Evolutionary conservation across 1,139 yeast genomes (phyloP).

Genomic region (Waltiozyma sp.): DNA sequence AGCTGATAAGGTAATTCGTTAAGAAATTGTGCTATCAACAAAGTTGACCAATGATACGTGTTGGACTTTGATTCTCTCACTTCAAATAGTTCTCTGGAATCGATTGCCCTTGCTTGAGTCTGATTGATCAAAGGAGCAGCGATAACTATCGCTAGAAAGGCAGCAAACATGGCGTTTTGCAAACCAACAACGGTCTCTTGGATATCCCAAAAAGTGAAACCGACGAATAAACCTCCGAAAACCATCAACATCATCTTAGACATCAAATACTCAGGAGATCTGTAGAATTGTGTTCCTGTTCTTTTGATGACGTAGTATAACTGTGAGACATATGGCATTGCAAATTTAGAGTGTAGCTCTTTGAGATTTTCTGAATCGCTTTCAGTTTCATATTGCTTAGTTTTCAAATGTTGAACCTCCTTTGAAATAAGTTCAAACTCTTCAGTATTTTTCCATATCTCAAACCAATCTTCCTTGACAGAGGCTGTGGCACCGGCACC

Average conservation of each 20-base stretch:
- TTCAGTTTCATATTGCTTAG: constrained; percentile 2
- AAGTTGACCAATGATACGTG: constrained; percentile 48
- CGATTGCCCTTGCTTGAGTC: constrained; percentile 41
- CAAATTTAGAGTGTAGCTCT: constrained; percentile 18
- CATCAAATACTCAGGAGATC: constrained; percentile 29
- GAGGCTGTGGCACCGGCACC: constrained; percentile 49
- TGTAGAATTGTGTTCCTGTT: constrained; percentile 27
- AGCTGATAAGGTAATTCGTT: constrained; percentile 46
- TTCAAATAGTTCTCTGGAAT: constrained; percentile 41
- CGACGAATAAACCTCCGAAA: constrained; percentile 37
- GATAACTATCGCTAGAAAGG: constrained; percentile 35
- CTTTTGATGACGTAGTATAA: constrained; percentile 21
- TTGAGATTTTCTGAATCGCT: neutral
- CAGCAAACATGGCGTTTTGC: constrained; percentile 41
- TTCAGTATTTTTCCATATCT: constrained; percentile 31
- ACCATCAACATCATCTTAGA: constrained; percentile 26
- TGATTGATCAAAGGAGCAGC: constrained; percentile 44
- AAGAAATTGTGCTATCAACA: constrained; percentile 37
- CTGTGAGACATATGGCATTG: constrained; percentile 25
- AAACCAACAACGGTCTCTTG: constrained; percentile 31
- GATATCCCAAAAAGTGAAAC: constrained; percentile 43
- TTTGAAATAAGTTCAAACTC: constrained; percentile 18
- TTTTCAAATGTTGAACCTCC: constrained; percentile 18
- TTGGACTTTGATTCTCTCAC: constrained; percentile 48
- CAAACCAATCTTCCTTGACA: constrained; percentile 32